These are phyloP conservation scores for Paramecium octaurelia DNA, from an alignment of 73 alveolate genomes.

Conservation along the genomic window DNA sequence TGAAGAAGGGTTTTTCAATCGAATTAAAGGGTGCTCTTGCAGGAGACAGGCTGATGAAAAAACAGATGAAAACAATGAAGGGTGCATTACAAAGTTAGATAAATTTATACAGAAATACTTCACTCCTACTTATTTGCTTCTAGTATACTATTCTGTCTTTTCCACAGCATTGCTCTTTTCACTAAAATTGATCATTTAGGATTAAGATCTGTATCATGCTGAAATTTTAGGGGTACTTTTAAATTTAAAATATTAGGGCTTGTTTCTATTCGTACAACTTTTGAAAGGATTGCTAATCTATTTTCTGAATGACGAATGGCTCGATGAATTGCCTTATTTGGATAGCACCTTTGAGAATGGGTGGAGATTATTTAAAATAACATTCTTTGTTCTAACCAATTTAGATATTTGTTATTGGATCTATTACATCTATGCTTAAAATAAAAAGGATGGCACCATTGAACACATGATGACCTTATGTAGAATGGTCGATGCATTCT, in stretches of 20 bases:
- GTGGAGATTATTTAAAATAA: background rate
- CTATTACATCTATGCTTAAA: background rate
- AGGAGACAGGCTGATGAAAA: background rate
- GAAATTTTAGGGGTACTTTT: constrained; percentile 2
- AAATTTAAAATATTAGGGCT: background rate
- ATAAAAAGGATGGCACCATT: background rate
- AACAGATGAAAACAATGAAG: background rate
- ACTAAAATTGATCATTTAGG: background rate
- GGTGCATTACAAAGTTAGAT: background rate
- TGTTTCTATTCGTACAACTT: background rate
- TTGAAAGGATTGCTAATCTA: background rate
- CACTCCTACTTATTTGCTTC: background rate
- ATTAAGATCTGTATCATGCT: background rate
- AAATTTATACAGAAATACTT: background rate
- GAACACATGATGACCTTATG: constrained; percentile 37
- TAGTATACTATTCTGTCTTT: background rate
- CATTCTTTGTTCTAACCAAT: background rate
- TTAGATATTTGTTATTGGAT: constrained; percentile 21
- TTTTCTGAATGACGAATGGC: constrained; percentile 25
- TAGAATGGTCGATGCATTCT: background rate
- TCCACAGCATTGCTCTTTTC: background rate
- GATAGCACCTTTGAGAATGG: background rate
- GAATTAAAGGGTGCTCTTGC: background rate
- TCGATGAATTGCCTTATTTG: constrained; percentile 16
- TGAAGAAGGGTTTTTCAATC: background rate